Percentiles rank a stretch among this genome's conserved stretches.
Evolutionary conservation across 345 rosid genomes (phyloP).

Genomic region (Citrus mangshanensis): DNA sequence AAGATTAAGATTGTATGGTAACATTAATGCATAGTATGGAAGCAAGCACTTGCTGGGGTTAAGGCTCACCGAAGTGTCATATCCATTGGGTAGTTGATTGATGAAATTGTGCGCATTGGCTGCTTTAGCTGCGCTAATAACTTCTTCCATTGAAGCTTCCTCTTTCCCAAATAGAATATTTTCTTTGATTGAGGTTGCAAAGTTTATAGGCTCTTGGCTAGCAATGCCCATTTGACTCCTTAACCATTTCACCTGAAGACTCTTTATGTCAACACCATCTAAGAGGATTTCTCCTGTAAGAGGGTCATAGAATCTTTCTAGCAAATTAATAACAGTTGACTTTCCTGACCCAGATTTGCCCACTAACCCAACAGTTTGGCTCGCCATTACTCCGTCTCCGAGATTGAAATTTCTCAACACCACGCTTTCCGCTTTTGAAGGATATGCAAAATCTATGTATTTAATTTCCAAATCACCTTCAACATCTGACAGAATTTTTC

Average conservation of each 20-base stretch:
- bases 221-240: constrained; percentile 24
- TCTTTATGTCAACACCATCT: constrained; percentile 27
- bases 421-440: constrained; percentile 35
- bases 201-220: constrained; percentile 33
- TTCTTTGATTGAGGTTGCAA: constrained; percentile 25
- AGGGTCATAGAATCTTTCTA: constrained; percentile 48
- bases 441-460: constrained; percentile 25
- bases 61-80: constrained; percentile 22
- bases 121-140: constrained; percentile 23
- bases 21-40: neutral
- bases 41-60: neutral
- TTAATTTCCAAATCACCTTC: neutral
- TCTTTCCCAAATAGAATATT: constrained; percentile 29
- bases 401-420: constrained; percentile 37
- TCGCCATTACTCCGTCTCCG: constrained; percentile 18
- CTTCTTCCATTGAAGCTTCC: constrained; percentile 25
- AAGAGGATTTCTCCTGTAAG: constrained; percentile 31
- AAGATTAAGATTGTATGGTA: neutral
- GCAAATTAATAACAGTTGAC: constrained; percentile 38
- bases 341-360: constrained; percentile 52
- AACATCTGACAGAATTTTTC: neutral
- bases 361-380: constrained; percentile 39
- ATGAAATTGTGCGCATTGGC: constrained; percentile 39
- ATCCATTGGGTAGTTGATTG: constrained; percentile 19
- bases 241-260: constrained; percentile 3